Percentiles rank a stretch among this genome's conserved stretches.
These are phyloP conservation scores for Logfia minima DNA, from an alignment of 129 eudicot genomes.

Conservation along the genomic window DNA sequence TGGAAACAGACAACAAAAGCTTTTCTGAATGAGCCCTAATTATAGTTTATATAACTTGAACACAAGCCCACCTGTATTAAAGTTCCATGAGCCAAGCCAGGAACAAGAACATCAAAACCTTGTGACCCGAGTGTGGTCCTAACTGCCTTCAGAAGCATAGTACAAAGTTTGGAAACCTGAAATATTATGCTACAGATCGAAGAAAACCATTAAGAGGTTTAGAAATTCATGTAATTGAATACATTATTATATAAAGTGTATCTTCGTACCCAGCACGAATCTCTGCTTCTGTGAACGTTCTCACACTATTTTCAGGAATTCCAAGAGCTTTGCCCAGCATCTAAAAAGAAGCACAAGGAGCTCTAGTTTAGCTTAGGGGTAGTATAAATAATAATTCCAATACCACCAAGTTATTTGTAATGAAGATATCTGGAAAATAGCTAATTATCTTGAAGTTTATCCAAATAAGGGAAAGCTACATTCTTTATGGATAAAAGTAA, in stretches of 20 bases:
- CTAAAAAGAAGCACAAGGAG: constrained; percentile 48
- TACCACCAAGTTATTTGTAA: constrained; percentile 3
- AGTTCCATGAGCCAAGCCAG: constrained; percentile 83
- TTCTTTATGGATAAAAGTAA: not conserved
- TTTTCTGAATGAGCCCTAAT: not conserved
- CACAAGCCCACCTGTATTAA: constrained; percentile 61
- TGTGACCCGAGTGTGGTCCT: constrained; percentile 71
- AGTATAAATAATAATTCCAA: not conserved
- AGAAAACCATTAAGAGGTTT: constrained; percentile 26
- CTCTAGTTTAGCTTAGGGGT: constrained; percentile 2
- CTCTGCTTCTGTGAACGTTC: constrained; percentile 89
- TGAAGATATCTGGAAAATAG: not conserved
- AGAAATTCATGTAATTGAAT: constrained; percentile 19
- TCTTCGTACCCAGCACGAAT: constrained; percentile 88
- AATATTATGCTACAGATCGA: constrained; percentile 48
- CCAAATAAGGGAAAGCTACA: not conserved
- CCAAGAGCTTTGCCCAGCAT: constrained; percentile 85
- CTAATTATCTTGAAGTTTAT: not conserved
- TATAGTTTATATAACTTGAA: not conserved
- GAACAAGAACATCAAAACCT: constrained; percentile 98
- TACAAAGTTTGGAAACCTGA: constrained; percentile 94
- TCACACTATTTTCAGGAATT: constrained; percentile 78
- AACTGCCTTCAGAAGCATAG: constrained; percentile 78
- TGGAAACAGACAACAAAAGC: not conserved
- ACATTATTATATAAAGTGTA: not conserved